Evolutionary conservation across 345 rosid genomes (phyloP).

Genomic region (Boechera retrofracta): DNA sequence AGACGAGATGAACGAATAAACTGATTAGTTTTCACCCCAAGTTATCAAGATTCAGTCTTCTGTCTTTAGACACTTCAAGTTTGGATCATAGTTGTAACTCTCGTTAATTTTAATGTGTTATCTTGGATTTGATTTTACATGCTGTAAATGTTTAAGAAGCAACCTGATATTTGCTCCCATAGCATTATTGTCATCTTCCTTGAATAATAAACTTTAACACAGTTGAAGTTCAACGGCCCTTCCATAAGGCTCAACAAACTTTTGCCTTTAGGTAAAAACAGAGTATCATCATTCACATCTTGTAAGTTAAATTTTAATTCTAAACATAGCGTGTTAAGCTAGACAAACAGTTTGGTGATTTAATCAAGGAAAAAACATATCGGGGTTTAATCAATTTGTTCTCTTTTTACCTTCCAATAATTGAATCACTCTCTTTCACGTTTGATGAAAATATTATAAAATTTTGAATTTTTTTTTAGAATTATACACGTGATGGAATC

Average conservation of each 20-base stretch:
- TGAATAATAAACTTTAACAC: conserved; percentile 12
- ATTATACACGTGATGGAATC: neutral
- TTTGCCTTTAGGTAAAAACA: neutral
- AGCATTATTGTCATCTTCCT: conserved; percentile 14
- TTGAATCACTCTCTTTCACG: neutral
- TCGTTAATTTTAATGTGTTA: neutral
- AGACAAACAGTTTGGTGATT: neutral
- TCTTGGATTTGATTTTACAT: conserved; percentile 12
- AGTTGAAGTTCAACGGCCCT: neutral
- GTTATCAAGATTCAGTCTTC: conserved; percentile 30
- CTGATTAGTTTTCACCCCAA: conserved; percentile 2
- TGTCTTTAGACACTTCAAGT: conserved; percentile 30
- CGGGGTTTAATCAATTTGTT: neutral
- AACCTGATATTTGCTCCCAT: neutral
- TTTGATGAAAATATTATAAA: too few species aligned
- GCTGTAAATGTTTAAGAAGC: conserved; percentile 33
- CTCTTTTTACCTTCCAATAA: neutral
- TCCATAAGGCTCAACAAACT: neutral
- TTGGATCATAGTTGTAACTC: conserved; percentile 28
- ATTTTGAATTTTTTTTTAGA: too few species aligned
- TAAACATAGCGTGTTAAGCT: neutral
- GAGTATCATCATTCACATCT: conserved; percentile 2
- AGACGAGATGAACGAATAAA: neutral
- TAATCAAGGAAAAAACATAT: too few species aligned
- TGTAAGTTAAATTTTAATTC: neutral